Conservation (phyloP, 2,329 filamentous ascomycete species). For the Karstenula rhodostoma region DNA sequence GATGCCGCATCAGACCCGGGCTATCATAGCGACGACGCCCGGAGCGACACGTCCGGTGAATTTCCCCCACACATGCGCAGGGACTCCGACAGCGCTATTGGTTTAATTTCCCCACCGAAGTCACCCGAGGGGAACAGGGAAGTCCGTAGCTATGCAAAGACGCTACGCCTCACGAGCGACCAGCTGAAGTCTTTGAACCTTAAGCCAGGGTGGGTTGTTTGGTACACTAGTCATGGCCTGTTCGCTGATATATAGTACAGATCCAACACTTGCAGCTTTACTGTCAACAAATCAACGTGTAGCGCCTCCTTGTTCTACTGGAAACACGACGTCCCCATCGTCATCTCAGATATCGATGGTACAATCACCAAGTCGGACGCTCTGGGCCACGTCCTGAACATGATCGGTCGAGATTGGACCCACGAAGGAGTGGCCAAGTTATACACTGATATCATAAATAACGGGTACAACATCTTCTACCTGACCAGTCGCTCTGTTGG, state of each 20-base stretch:
- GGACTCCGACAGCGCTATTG: constrained; percentile 75
- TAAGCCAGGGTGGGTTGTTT: constrained; percentile 66
- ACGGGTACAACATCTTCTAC: constrained; percentile 99
- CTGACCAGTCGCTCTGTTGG: constrained; percentile 93
- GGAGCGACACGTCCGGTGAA: constrained; percentile 65
- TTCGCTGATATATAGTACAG: neutral
- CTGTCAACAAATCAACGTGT: constrained; percentile 93
- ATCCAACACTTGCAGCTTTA: constrained; percentile 93
- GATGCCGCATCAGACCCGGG: constrained; percentile 92
- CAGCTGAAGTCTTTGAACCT: constrained; percentile 88
- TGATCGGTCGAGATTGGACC: constrained; percentile 98
- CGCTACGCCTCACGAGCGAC: constrained; percentile 90
- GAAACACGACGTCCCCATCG: constrained; percentile 89
- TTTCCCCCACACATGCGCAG: constrained; percentile 65
- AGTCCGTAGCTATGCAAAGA: constrained; percentile 94
- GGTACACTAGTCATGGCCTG: no score
- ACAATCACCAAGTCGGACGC: constrained; percentile 98
- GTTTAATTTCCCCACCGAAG: constrained; percentile 66
- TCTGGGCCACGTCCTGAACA: constrained; percentile 91
- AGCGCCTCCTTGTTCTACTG: constrained; percentile 93
- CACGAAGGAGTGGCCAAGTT: constrained; percentile 96
- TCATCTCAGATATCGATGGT: constrained; percentile 98
- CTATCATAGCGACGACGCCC: constrained; percentile 87
- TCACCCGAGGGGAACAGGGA: constrained; percentile 64
- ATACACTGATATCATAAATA: constrained; percentile 92